Evolutionary conservation across 331 rosid genomes (phyloP), one percentile per base, ranked within the genome.

Genomic region (Stylosanthes scabra): DNA sequence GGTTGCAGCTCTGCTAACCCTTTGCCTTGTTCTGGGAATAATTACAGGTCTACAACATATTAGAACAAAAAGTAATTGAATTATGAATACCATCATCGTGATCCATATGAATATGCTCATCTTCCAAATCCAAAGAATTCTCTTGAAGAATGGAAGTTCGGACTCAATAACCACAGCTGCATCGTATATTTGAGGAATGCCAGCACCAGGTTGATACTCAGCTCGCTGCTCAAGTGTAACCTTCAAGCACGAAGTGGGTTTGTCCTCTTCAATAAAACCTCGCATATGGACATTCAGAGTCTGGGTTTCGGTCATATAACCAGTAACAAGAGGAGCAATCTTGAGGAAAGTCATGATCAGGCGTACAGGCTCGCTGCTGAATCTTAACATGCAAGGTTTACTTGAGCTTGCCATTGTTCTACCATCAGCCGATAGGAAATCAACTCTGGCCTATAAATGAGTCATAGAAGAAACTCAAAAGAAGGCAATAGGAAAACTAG

Each of bases 171-270:
- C 67, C 44, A 89, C 40, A 28, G 77, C 80, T 72, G 97, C 88
- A 69, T 89, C 92, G 8, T 93, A 91, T 80, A 93, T 82, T 79
- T 93, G 88, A 25, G 97, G 98, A 74, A 93, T 89, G 62, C 98
- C 98, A 42, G 94, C 96, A 52, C 96, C 94, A 76, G 86, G 81
- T 9, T 8, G 82, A 76, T 78, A 83, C 74, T 85, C 91, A 45
- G 97, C 94, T 54, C 96, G 86, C 70, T 86, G 96, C 75, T 86
- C 92, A 11, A 93, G 86, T 29, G 85, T 88, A 72, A 93, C 88
- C 80, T 72, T 89, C 59, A 91, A 59, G 85, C 97, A 91, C 28
- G 94, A 83, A 15, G 94, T 88, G 3, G 92, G 94, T 41, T 74
- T 9, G 40, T 77, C 67, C 57, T 92, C 81, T 88, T 91, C 96